These are phyloP conservation scores for Medicago lupulina DNA, from an alignment of 306 rosid species.

Conservation along the genomic window DNA sequence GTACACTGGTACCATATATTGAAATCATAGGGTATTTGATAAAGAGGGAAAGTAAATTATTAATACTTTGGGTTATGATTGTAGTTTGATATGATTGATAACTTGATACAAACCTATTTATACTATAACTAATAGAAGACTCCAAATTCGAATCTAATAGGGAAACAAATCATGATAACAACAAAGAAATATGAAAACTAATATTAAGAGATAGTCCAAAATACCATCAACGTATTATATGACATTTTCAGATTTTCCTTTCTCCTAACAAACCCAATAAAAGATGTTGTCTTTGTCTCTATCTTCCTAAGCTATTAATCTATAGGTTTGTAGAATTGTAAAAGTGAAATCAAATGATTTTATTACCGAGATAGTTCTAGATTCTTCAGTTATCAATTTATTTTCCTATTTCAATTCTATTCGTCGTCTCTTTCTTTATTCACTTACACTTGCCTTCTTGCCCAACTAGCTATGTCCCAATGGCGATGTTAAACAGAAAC, in stretches of 20 bases:
- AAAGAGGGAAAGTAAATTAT: not conserved
- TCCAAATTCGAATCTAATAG: not conserved
- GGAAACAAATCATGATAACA: not conserved
- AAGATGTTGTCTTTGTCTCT: not conserved
- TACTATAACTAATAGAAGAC: not conserved
- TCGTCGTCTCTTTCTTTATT: slow-evolving; percentile 1
- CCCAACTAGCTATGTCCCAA: slow-evolving; percentile 9
- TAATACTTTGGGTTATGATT: not conserved
- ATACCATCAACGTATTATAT: not conserved
- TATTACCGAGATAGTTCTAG: not conserved
- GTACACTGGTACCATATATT: not conserved
- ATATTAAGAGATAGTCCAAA: not conserved
- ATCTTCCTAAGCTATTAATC: slow-evolving; percentile 17
- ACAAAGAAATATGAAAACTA: not conserved
- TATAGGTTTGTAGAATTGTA: slow-evolving; percentile 11
- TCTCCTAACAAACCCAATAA: not conserved
- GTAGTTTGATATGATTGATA: not conserved
- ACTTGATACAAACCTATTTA: not conserved
- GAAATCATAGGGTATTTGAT: not conserved
- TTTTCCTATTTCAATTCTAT: not conserved
- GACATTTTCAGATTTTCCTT: not conserved
- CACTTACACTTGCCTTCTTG: slow-evolving; percentile 7
- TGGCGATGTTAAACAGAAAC: not conserved
- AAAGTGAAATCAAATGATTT: not conserved
- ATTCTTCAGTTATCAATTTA: slow-evolving; percentile 11